Conservation (phyloP, 148 eudicot species). For the Talinum fruticosum region DNA sequence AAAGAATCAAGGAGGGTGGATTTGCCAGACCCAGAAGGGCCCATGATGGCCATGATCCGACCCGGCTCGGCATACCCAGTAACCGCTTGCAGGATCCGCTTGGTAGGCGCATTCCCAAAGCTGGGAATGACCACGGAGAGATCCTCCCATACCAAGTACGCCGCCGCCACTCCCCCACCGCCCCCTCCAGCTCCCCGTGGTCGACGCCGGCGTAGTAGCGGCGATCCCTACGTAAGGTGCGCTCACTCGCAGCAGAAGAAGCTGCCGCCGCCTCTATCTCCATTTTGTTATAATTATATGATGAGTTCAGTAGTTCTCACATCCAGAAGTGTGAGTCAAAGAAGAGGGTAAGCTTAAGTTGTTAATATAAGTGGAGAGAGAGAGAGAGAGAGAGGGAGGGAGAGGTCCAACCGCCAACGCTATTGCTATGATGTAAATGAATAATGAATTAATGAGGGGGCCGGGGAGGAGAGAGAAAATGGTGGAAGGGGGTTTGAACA, state of each 20-base stretch:
- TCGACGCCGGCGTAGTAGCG: conserved; percentile 15
- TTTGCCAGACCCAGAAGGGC: conserved; percentile 94
- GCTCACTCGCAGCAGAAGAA: not conserved
- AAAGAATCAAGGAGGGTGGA: conserved; percentile 84
- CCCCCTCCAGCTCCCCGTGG: not conserved
- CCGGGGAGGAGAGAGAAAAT: too few relatives aligned
- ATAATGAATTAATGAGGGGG: not conserved
- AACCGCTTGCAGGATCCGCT: conserved; percentile 50
- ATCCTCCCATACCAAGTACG: conserved; percentile 77
- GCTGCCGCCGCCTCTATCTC: not conserved
- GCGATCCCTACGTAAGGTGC: conserved; percentile 1
- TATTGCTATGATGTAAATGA: conserved; percentile 14
- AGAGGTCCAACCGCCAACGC: conserved; percentile 19
- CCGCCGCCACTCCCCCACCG: conserved; percentile 28
- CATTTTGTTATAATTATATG: not conserved
- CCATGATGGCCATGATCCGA: conserved; percentile 84
- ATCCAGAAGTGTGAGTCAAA: not conserved
- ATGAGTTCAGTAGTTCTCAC: not conserved
- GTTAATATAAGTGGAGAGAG: not conserved
- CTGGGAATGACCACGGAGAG: conserved; percentile 55
- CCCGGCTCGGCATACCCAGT: conserved; percentile 76
- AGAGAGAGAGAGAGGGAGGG: not conserved
- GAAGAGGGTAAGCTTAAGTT: not conserved
- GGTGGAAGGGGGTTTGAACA: conserved; percentile 3
- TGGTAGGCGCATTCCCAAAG: conserved; percentile 46